Conservation (phyloP, 345 rosid species). For the Gossypium thurberi region DNA sequence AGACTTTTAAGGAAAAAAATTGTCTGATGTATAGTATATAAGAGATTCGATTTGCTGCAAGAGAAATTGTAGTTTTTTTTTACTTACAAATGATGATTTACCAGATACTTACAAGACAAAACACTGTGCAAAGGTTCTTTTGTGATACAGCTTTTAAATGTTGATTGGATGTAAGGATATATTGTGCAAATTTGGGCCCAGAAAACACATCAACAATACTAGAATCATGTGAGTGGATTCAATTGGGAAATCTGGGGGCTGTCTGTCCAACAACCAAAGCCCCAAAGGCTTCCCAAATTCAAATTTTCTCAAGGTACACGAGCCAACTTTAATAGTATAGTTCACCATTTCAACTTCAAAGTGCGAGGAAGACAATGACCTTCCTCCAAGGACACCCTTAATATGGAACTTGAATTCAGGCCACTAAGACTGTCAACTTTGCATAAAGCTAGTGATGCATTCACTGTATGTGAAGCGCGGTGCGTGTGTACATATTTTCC, state of each 20-base stretch:
- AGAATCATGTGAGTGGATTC: not conserved
- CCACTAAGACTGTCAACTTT: not conserved
- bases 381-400: not conserved
- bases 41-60: not conserved
- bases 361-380: slow-evolving; percentile 2
- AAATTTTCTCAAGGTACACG: not conserved
- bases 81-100: not conserved
- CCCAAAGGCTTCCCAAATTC: not conserved
- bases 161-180: not conserved
- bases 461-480: not conserved
- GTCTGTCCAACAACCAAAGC: not conserved
- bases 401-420: not conserved
- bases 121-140: not conserved
- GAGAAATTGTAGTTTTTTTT: not conserved
- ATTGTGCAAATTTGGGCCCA: not conserved
- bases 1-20: not conserved
- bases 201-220: not conserved
- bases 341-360: slow-evolving; percentile 9
- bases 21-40: not conserved
- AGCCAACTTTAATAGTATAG: not conserved
- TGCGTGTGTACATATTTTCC: not conserved
- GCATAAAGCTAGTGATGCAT: not conserved
- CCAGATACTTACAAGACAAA: not conserved
- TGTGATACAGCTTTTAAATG: not conserved
- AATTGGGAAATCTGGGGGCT: not conserved